Conservation (phyloP, 306 rosid species). For the Dryas octopetala region DNA sequence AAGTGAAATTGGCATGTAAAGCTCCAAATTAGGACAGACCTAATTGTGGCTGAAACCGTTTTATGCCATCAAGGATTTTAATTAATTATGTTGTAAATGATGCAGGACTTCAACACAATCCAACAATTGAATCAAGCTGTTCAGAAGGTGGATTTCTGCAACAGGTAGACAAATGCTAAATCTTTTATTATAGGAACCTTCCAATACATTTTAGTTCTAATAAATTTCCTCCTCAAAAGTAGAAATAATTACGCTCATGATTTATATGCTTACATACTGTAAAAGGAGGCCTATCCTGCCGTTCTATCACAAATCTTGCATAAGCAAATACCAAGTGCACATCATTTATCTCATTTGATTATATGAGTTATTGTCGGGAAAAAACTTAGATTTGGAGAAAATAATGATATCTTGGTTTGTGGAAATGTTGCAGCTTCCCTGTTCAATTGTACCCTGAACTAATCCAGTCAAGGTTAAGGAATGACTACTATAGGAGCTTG, state of each 20-base stretch:
- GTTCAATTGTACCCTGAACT: slow-evolving; percentile 66
- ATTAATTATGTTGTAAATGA: slow-evolving; percentile 1
- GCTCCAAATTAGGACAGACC: slow-evolving; percentile 1
- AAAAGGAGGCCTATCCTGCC: too few relatives aligned
- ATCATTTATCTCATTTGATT: background rate
- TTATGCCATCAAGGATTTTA: slow-evolving; percentile 21
- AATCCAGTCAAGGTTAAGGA: slow-evolving; percentile 53
- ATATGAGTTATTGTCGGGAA: background rate
- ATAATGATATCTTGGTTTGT: slow-evolving; percentile 25
- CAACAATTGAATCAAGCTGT: slow-evolving; percentile 57
- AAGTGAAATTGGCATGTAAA: background rate
- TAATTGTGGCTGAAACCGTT: background rate
- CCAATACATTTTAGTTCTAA: background rate
- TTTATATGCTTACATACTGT: too few relatives aligned
- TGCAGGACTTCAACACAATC: slow-evolving; percentile 50
- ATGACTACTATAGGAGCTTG: slow-evolving; percentile 67
- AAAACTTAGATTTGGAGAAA: slow-evolving; percentile 8
- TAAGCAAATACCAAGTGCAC: too few relatives aligned
- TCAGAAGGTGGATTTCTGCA: slow-evolving; percentile 52
- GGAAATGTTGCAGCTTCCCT: slow-evolving; percentile 51
- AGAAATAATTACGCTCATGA: background rate
- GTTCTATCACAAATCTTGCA: too few relatives aligned
- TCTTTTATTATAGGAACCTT: background rate
- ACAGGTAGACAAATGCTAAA: slow-evolving; percentile 50
- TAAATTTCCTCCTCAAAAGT: background rate